Base-by-base conservation (phyloP, 257 asterid genomes). In the Scutellaria galericulata region DNA sequence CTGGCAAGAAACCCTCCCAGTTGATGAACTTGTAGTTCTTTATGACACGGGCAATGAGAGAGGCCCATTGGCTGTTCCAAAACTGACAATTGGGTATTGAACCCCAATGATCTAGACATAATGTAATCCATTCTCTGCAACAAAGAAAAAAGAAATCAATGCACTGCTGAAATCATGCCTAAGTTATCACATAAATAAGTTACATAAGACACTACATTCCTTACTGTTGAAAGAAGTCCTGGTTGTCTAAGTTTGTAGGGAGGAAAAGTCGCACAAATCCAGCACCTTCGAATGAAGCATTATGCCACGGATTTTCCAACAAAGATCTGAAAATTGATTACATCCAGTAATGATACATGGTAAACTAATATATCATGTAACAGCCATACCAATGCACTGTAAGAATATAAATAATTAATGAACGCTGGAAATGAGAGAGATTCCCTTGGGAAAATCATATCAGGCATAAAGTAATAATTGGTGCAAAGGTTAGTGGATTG, bases 61-160 rank as follows among this genome's bases (percentile, higher is more conserved):
- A 88, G 31, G 96, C 92, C 99, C 99, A 95, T 81, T 95, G 99
- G 79, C 96, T 83, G 86, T 90, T 92, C 99, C 98, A 95, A 65
- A 92, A 95, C 79, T 85, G 98, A 81, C 96, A 88, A 79, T 88
- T 92, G 71, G 99, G 96, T 78, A 90, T 82, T 63, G 96, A 92
- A 64, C 82, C 81, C 99, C 98, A 95, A 77, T 86, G 92, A 46
- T 75, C 85, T 66, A 95, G 83, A 81, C 93, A 87, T 50, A 55
- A 27, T 67, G 35, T 77, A 50, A 90, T 72, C 98, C 95, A 92
- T 66, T 89, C 95, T 40, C 99, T 95, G 94, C 64, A 74, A 75
- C 18, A 75, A 74, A 44, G 66, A 72, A 53, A 62, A 70, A 74
- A 70, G 39, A 67, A 77, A 75, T 68, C 54, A 72, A 79, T 67